Evolutionary conservation across 441 rosid species (phyloP), one percentile per base, ranked within the genome.

Genomic region (Populus hybrid): DNA sequence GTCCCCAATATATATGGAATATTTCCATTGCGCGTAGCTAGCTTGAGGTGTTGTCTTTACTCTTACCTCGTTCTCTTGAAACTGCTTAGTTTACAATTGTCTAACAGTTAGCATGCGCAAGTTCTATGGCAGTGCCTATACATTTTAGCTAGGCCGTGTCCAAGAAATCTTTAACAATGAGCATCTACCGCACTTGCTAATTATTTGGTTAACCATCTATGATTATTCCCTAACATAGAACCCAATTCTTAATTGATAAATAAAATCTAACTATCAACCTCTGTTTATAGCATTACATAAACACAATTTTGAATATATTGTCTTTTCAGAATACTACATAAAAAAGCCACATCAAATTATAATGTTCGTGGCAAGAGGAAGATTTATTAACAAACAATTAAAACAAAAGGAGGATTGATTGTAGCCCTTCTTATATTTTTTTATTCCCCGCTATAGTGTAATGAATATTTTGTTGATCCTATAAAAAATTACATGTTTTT

Each of bases 1-100:
- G 80, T 76, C 85, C 81, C 80, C 76, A 34, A 73, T 8, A 36
- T 12, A 30, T 65, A 72, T 40, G 61, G 23, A 21, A 26, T 21
- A 57, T 35, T 35, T 63, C 67, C 69, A 59, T 35, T n/a, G 1
- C 19, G 18, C 19, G 18, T 70, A 12, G 71, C 40, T 70, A 28
- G 71, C 40, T 70, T 70, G 10, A 64, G 4, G 46, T 70, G 32
- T 36, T 73, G 80, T 80, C 84, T 84, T n/a, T 8, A 8, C 11
- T 59, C 65, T 79, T 80, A 75, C 76, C 78, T 78, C 67, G 77
- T 72, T 76, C 57, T 78, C 65, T 83, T 76, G 63, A 30, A 76
- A 53, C 66, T 14, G 3, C 66, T 2, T 9, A 30, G 64, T 57
- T 57, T 36, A 36, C 19, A 7, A 7, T 71, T 1, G 3, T 53